Base-by-base conservation (phyloP, 2,329 filamentous ascomycete genomes). In the Endocalyx cinctus region DNA sequence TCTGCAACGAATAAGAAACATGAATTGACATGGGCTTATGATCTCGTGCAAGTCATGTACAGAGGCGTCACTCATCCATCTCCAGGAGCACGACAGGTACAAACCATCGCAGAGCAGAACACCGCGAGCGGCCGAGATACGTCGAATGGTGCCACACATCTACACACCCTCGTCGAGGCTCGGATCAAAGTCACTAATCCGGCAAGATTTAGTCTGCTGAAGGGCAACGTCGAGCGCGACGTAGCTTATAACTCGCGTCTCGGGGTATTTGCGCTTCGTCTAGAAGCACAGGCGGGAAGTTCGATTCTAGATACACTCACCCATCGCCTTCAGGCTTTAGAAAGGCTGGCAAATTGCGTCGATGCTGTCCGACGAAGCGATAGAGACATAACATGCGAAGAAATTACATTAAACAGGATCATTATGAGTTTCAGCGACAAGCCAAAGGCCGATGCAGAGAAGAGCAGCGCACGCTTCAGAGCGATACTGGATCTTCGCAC, bases 271-370 rank as follows among this genome's bases (percentile, higher is more conserved):
- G 70, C 70, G 12, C 63, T 87, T 33, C 67, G 72, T 6, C 62
- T 87, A 23, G 67, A 72, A 8, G 72, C 76, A 1, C 61, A 66
- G 2, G 72, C 82, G 28, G 80, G 80, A 14, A 62, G 67, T 27
- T 66, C 78, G 1, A 68, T 82, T 11, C 57, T 87, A 4, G 66
- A 71, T 4, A 62, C 67, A n/a, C 66, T 88, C 14, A 64, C 69
- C 41, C 64, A 70, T 31, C 71, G 79, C 17, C 64, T 88, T 28
- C 72, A 77, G 45, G 74, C 79, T 10, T 74, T 92, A 37, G 77
- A 84, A 48, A 75, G 82, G 14, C 69, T 92, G 17, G 79, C 87
- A 25, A 72, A 74, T 27, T 86, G 85, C 48, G 67, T 87, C 17
- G 72, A 79, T 27, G 77, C 81, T 2, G 73, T 89, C 41, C 66